Conservation (phyloP, 108 stramenopile species). For the Tribonema minus region DNA sequence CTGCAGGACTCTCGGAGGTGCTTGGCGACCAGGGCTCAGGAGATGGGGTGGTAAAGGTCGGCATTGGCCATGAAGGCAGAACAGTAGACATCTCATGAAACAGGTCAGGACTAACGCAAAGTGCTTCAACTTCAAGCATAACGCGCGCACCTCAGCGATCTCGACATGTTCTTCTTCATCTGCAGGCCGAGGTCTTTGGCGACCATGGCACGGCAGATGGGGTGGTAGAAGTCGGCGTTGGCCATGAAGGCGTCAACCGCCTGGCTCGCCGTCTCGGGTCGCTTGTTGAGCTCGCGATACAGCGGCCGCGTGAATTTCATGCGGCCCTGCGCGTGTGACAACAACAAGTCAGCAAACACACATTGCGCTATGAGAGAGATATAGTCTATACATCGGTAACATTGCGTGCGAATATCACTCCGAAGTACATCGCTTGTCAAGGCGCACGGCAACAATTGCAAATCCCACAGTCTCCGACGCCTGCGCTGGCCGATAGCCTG, state of each 20-base stretch:
- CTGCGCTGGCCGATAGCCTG: no score
- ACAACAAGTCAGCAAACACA: no score
- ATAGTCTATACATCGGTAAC: no score
- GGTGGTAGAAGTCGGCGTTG: conserved; percentile 83
- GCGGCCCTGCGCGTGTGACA: conserved; percentile 90
- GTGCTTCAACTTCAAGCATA: no score
- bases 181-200: conserved; percentile 65
- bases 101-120: no score
- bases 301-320: conserved; percentile 97
- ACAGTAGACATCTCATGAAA: no score
- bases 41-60: conserved; percentile 89
- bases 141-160: neutral
- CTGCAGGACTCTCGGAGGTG: conserved; percentile 62
- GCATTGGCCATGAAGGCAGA: conserved; percentile 76
- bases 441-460: no score
- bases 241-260: conserved; percentile 74
- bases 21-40: conserved; percentile 78
- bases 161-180: neutral
- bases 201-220: conserved; percentile 86
- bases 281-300: conserved; percentile 69
- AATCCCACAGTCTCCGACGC: no score
- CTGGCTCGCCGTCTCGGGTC: conserved; percentile 47
- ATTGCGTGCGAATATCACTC: no score
- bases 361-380: no score
- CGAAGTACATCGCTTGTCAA: no score